Base-by-base conservation (phyloP, 2,329 filamentous ascomycete species). In the Xylaria polymorpha region DNA sequence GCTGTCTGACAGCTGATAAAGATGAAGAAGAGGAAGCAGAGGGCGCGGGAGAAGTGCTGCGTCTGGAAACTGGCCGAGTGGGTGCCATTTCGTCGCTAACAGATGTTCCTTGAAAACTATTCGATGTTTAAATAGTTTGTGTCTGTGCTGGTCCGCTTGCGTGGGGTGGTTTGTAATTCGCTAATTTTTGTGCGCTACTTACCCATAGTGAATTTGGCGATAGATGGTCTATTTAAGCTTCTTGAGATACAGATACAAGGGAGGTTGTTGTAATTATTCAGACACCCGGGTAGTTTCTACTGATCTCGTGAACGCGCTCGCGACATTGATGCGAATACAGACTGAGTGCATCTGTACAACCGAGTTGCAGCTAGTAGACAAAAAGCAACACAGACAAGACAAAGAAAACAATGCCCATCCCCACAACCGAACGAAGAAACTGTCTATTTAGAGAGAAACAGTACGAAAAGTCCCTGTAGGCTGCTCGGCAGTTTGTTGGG, bases 161-260 rank as follows among this genome's bases (percentile, higher is more conserved):
- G 22, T 22, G 10, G 37, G 37, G 2, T 39, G 25, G 0, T 3
- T 48, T 48, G 20, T 4, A 14, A 12, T 22, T 22, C 4, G 44
- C 20, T 22, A 22, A 12, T 6, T 39, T 39, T 39, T 8, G 37
- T 39, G 5, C 2, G 37, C 10, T 7, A 39, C 37, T 12, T 2
- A 39, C 10, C 37, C 9, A 39, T 2, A 22, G 14, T 51, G 22
- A n/a, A n/a, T n/a, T n/a, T n/a, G n/a, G n/a, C n/a, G n/a, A n/a
- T n/a, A n/a, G n/a, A n/a, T n/a, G n/a, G n/a, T n/a, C n/a, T 20
- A 35, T 53, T 32, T 53, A 53, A 35, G 50, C 50, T 35, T 20
- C 1, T n/a, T 9, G 14, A 35, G 15, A 53, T 35, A 32, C 22
- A 32, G 14, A 51, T 32, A 51, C 2, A 32, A n/a, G 14, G 3